Percentiles rank a stretch among this genome's conserved stretches.
phyloP scores from a whole-genome alignment of 371 early-diverging fungal species.

The Lichtheimia corymbifera region DNA sequence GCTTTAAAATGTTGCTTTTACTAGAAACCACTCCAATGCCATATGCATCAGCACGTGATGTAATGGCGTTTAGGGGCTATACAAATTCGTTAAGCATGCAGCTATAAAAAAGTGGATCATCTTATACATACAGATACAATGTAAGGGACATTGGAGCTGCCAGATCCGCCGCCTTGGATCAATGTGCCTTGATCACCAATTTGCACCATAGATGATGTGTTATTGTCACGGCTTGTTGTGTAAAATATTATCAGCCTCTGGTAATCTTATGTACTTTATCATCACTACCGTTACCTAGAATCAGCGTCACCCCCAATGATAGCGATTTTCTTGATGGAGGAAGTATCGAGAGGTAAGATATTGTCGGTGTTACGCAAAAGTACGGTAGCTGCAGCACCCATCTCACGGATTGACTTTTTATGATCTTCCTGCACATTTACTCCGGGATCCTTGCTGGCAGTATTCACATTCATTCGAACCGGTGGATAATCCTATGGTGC shows the following conservation, averaged over 20 bases:
- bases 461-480: constrained; percentile 25
- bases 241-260: background rate
- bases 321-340: constrained; percentile 31
- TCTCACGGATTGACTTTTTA: constrained; percentile 29
- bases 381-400: constrained; percentile 54
- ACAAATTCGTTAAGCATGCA: background rate
- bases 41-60: constrained; percentile 25
- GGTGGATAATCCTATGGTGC: constrained; percentile 30
- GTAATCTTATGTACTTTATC: constrained; percentile 18
- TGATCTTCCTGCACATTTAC: constrained; percentile 53
- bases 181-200: constrained; percentile 47
- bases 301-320: constrained; percentile 57
- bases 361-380: constrained; percentile 49
- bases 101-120: constrained; percentile 18
- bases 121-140: constrained; percentile 15
- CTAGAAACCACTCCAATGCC: constrained; percentile 21
- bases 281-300: background rate
- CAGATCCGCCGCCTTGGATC: constrained; percentile 66
- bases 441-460: constrained; percentile 7
- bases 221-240: background rate
- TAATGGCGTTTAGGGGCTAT: constrained; percentile 41
- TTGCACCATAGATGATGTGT: background rate
- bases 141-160: constrained; percentile 12
- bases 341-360: constrained; percentile 33
- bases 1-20: constrained; percentile 22